phyloP scores from a whole-genome alignment of 1,139 yeast genomes.

The Taiozyma sp. region DNA sequence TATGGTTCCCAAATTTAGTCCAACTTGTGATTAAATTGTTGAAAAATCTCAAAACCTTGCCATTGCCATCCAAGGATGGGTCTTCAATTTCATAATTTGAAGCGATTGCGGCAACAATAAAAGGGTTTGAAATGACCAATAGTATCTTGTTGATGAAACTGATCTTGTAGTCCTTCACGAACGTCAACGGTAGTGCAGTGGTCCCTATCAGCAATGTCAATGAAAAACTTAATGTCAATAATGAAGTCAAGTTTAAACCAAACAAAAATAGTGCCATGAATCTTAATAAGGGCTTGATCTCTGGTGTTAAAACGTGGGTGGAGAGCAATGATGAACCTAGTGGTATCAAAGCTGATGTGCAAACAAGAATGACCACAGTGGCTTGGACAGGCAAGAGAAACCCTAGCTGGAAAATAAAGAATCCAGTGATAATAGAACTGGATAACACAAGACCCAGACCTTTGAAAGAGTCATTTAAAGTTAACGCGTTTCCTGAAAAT shows the following conservation, averaged over 20 bases:
- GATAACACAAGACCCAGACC: slow-evolving; percentile 6
- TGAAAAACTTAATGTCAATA: slow-evolving; percentile 81
- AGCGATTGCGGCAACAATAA: slow-evolving; percentile 36
- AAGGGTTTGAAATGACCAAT: slow-evolving; percentile 51
- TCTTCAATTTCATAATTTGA: slow-evolving; percentile 35
- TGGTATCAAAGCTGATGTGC: slow-evolving; percentile 15
- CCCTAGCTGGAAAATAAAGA: slow-evolving; percentile 21
- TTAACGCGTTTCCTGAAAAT: slow-evolving; percentile 22
- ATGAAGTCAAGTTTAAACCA: slow-evolving; percentile 66
- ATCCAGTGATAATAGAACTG: slow-evolving; percentile 21
- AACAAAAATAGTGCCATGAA: slow-evolving; percentile 51
- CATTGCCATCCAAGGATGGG: slow-evolving; percentile 12
- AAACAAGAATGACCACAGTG: slow-evolving; percentile 11
- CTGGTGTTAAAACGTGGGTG: slow-evolving; percentile 1
- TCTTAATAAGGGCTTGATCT: slow-evolving; percentile 23
- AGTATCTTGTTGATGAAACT: slow-evolving; percentile 29
- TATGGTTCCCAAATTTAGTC: slow-evolving; percentile 75
- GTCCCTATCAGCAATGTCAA: slow-evolving; percentile 70
- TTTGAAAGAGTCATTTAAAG: slow-evolving; percentile 1
- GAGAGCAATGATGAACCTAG: slow-evolving; percentile 2
- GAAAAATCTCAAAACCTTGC: slow-evolving; percentile 34
- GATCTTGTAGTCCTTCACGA: slow-evolving; percentile 35
- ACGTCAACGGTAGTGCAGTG: slow-evolving; percentile 65
- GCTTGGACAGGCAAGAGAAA: slow-evolving; percentile 11
- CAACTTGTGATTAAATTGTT: slow-evolving; percentile 45